Base-by-base conservation (phyloP, 1,284 basidiomycete species). In the Meira miltonrushii region DNA sequence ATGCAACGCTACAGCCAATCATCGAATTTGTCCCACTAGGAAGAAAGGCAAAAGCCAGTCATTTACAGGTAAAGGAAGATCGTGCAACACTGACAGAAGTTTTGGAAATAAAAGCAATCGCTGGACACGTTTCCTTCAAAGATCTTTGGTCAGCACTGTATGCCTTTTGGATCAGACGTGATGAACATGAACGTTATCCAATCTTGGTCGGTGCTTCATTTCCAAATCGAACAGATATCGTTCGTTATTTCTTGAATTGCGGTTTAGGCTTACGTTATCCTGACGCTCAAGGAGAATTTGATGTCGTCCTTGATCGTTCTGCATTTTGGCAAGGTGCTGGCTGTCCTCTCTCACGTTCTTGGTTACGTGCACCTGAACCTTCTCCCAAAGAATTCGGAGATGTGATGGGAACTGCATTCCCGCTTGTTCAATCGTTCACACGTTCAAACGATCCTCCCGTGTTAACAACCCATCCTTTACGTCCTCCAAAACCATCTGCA, bases 301-400 rank as follows among this genome's bases (percentile, higher is more conserved):
- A 64, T 23, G 17, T 83, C 79, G 23, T 83, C 68, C 76, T 84
- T 53, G 78, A 79, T 13, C 78, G 82, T 41, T 77, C 79, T 1
- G 72, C 81, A 1, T 84, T 85, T 73, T 85, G 83, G 83, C 83
- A 84, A 67, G 84, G 81, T 4, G 83, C 82, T 1, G 83, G 83
- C 15, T 81, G 79, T 1, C 81, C 78, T 58, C 81, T 82, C 60
- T 19, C 65, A 1, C 75, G 76, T 39, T 78, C 80, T 19, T 84
- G 83, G 83, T 65, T 84, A 7, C 78, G 79, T n/a, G 68, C 77
- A 1, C 66, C 73, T 4, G 55, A 59, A 41, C 69, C 78, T 13
- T 38, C 48, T 5, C 55, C 70, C 25, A 8, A 10, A 15, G 41
- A 12, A 23, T 48, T 58, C 23, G 58, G 55, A 6, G 37, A 48